These are phyloP conservation scores for Elsinoe necatrix DNA, from an alignment of 2,329 filamentous ascomycete species.

Conservation along the genomic window DNA sequence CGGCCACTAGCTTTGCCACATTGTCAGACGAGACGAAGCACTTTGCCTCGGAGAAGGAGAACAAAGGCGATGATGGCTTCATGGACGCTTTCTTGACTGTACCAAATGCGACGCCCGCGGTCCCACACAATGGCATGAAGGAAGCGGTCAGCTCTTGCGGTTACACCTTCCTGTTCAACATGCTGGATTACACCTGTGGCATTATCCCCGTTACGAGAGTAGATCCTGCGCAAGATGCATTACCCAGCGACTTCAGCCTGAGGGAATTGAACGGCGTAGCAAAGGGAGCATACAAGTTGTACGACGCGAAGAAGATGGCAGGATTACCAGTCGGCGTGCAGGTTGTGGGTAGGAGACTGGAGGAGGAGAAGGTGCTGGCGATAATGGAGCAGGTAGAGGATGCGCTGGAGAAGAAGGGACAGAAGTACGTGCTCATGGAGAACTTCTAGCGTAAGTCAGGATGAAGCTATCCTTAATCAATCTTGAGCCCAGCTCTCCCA, in stretches of 20 bases:
- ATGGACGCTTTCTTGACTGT: slow-evolving; percentile 73
- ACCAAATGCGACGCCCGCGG: slow-evolving; percentile 83
- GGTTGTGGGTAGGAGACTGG: slow-evolving; percentile 66
- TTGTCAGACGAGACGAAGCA: slow-evolving; percentile 28
- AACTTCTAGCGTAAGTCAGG: slow-evolving; percentile 8
- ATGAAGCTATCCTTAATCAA: too few species aligned
- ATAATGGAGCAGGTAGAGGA: slow-evolving; percentile 73
- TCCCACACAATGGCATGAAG: slow-evolving; percentile 79
- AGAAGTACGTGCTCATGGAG: slow-evolving; percentile 43
- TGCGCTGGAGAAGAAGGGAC: slow-evolving; percentile 52
- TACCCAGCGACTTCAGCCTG: slow-evolving; percentile 53
- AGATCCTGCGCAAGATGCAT: slow-evolving; percentile 58
- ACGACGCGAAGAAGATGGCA: slow-evolving; percentile 74
- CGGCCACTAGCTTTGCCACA: slow-evolving; percentile 11
- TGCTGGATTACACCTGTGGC: slow-evolving; percentile 79
- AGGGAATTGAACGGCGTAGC: slow-evolving; percentile 69
- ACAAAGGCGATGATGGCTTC: slow-evolving; percentile 23
- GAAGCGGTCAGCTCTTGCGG: slow-evolving; percentile 79
- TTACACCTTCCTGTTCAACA: slow-evolving; percentile 88
- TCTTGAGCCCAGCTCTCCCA: too few species aligned
- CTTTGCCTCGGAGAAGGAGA: slow-evolving; percentile 14
- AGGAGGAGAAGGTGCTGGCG: slow-evolving; percentile 80
- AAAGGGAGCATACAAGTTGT: slow-evolving; percentile 74
- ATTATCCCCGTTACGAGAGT: slow-evolving; percentile 82
- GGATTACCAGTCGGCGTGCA: slow-evolving; percentile 82